phyloP scores from a whole-genome alignment of 2,329 filamentous ascomycete species.

The Colletotrichum spinosum region DNA sequence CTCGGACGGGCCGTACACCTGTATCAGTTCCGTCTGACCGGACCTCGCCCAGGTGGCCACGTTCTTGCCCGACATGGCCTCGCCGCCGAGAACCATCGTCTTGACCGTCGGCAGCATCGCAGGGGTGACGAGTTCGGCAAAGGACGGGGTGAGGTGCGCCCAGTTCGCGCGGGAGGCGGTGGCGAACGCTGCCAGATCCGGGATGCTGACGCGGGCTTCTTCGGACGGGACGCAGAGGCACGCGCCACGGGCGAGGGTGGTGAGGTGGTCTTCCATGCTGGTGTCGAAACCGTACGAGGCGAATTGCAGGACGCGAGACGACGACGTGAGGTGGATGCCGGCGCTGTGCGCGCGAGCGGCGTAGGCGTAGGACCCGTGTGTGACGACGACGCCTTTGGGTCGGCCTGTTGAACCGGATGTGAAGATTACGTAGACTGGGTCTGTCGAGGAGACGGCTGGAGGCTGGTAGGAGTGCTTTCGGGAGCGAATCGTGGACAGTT shows the following conservation, averaged over 20 bases:
- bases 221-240: constrained; percentile 69
- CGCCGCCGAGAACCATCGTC: constrained; percentile 61
- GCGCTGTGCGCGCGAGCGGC: constrained; percentile 22
- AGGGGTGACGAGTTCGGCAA: constrained; percentile 57
- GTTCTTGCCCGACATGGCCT: constrained; percentile 63
- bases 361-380: constrained; percentile 38
- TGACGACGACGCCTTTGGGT: constrained; percentile 36
- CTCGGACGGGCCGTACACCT: constrained; percentile 65
- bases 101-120: constrained; percentile 58
- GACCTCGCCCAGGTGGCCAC: constrained; percentile 58
- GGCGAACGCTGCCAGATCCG: constrained; percentile 44
- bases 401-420: constrained; percentile 42
- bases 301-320: constrained; percentile 50
- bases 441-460: background rate
- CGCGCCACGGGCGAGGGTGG: constrained; percentile 66
- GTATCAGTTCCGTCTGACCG: constrained; percentile 51
- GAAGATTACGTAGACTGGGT: constrained; percentile 40
- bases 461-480: background rate
- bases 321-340: background rate
- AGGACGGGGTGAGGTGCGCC: constrained; percentile 62
- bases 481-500: background rate
- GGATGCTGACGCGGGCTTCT: constrained; percentile 55
- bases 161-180: constrained; percentile 52
- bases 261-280: constrained; percentile 62
- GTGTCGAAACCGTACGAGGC: constrained; percentile 66